Evolutionary conservation across 2,329 filamentous ascomycete species (phyloP), one percentile per base, ranked within the genome.

Genomic region (Colletotrichum orchidophilum): DNA sequence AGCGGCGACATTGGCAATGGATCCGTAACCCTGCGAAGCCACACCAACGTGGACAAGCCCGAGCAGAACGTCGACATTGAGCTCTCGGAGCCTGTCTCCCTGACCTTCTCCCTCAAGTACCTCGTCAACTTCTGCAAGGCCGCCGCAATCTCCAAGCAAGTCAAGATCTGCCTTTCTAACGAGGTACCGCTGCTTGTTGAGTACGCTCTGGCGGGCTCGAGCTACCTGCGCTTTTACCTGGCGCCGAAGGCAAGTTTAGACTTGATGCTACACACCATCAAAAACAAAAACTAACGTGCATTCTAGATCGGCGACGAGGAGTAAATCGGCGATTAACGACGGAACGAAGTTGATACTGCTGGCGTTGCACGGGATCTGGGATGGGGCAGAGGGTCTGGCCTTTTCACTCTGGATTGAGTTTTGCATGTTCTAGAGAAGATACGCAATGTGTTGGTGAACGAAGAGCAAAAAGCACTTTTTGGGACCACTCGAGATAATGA

Each of bases 41-140:
- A 96, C 86, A 93, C 90, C 79, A 94, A 95, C 80, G 89, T 98
- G 75, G 96, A 98, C 50, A 97, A 98, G 87, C 92, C 94, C 58
- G 90, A 93, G 11, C 87, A 92, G 80, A 94, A 95, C 79, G 93
- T 98, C 77, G 90, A 94, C 75, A 98, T 99, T 82, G 91, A 95
- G 80, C 91, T 99, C 73, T 93, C 91, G 49, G 97, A 99, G 86
- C 94, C 96, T 62, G 96, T 99, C 72, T 89, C 94, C 42, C 90
- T 99, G 74, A 98, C 96, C 60, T 99, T 99, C 87, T 98, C 96
- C 39, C 93, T 99, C 78, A 99, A 99, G 87, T 99, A 99, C 86
- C 92, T 99, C 3, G 94, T 97, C 88, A 98, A 98, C 90, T 99
- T 99, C 87, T 98, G 96, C 93, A 99, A 99, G 87, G 97, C 97